Conservation (phyloP, 2,329 filamentous ascomycete genomes). For the Akanthomyces uredinophilus region DNA sequence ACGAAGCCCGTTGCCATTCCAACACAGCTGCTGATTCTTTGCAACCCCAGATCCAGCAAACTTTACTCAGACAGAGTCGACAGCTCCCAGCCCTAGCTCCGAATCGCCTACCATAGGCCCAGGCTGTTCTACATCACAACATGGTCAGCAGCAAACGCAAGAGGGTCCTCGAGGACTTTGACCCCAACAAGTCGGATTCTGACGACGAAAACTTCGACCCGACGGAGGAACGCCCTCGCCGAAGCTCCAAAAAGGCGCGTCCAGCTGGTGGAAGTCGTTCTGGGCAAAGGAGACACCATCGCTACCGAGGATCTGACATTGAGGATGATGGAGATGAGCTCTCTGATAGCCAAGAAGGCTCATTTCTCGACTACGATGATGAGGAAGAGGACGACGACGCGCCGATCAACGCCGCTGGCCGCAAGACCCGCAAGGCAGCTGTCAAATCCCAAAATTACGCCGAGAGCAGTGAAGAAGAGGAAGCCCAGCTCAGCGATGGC, state of each 20-base stretch:
- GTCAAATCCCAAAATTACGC: slow-evolving; percentile 42
- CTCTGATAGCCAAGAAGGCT: slow-evolving; percentile 47
- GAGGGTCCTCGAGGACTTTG: slow-evolving; percentile 53
- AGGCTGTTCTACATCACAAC: not conserved
- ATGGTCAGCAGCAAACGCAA: slow-evolving; percentile 45
- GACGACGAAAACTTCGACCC: slow-evolving; percentile 64
- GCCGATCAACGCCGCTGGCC: slow-evolving; percentile 43
- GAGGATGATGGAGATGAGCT: slow-evolving; percentile 55
- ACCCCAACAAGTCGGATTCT: slow-evolving; percentile 62
- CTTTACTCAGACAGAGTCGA: not conserved
- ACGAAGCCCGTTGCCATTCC: not conserved
- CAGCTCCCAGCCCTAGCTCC: not conserved
- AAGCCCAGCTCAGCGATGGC: slow-evolving; percentile 26
- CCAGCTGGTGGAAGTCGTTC: slow-evolving; percentile 30
- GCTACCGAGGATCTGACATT: slow-evolving; percentile 57
- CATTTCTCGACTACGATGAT: slow-evolving; percentile 41
- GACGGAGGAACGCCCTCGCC: slow-evolving; percentile 38
- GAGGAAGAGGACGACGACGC: slow-evolving; percentile 39
- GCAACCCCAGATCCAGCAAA: not conserved
- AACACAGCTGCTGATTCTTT: not conserved
- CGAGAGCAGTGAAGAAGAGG: slow-evolving; percentile 41
- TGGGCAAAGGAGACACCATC: slow-evolving; percentile 33
- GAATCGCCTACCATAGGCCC: not conserved
- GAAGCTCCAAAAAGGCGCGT: slow-evolving; percentile 38
- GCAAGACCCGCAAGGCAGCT: slow-evolving; percentile 44